Base-by-base conservation (phyloP, 23 red algal genomes). In the Gracilaria gracilis region DNA sequence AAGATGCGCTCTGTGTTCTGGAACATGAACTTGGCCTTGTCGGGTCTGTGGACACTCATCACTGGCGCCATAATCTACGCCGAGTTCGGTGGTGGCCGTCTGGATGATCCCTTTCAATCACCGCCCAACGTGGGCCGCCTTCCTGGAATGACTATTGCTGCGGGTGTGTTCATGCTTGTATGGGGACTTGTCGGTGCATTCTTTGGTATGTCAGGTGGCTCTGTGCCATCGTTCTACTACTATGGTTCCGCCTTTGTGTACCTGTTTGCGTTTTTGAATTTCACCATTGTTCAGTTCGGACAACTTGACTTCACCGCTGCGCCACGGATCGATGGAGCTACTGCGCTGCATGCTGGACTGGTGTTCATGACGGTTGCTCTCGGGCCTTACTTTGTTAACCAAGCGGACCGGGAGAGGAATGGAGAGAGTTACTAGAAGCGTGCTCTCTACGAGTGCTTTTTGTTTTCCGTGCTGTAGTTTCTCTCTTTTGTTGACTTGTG, bases 241-340 rank as follows among this genome's bases (percentile, higher is more conserved):
- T 23, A 50, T 9, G 53, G 40, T 11, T 34, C 90, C 16, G 82
- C 32, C 11, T 48, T 86, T 28, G 71, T 86, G 34, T 93, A 93
- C 69, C 33, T 93, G 67, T 61, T 86, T 57, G 83, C 71, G 48
- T 93, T 78, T 50, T 65, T 93, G 46, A 93, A 93, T 70, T 93
- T 61, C 66, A 62, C 65, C 2, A 84, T 93, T 57, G 81, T 80
- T 40, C 90, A 93, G 81, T 50, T 93, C 44, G 81, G 61, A 0
- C 59, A 72, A 25, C 38, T 83, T 9, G 20, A 50, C 72, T 37
- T 71, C 20, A 39, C 9, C 0, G 36, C 55, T 9, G 47, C 46
- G 16, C 23, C n/a, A 3, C 85, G 66, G 4, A 35, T 75, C 48
- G 57, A 59, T 23, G 71, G 61, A 21, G 66, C 81, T 9, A 61